Base-by-base conservation (phyloP, 2,329 filamentous ascomycete species). In the Claviceps cyperi region DNA sequence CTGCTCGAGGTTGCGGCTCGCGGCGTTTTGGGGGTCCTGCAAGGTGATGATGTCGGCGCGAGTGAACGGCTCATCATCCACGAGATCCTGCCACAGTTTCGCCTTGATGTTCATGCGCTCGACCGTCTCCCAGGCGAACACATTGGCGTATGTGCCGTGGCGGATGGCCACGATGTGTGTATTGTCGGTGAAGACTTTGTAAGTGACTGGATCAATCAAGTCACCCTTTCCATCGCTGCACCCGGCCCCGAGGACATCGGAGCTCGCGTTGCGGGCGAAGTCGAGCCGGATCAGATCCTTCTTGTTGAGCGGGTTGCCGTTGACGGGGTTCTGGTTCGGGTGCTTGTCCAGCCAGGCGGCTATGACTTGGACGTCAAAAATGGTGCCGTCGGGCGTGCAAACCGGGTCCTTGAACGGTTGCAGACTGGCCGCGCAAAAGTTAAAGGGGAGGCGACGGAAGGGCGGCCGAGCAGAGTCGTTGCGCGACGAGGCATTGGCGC, bases 101-200 rank as follows among this genome's bases (percentile, higher is more conserved):
- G 88, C 77, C 71, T 97, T 97, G 67, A 98, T 84, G 65, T 98
- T 98, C 70, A 98, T 79, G 59, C 86, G 78, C 67, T 97, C 87
- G 38, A 98, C 80, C 1, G 94, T 98, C 61, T 98, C 94, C 79
- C 84, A 96, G 1, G 90, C 83, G 64, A 97, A 98, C 4, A 95
- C 92, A 67, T 98, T 98, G 47, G 91, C 91, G 51, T 90, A 91
- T 50, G 75, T 84, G 50, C 79, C 80, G 66, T 85, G 81, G 51
- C 81, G 77, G 55, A 98, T 75, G 15, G 90, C 91, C 44, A 97
- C 87, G 52, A 98, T 87, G 66, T 97, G 92, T 4, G 92, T 97
- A 66, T 97, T 97, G 65, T 98, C 89, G 45, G 92, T 98, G 61
- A 98, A 88, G 41, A 94, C 86, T 66, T 98, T 98, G 74, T 86